Percentiles rank a stretch among this genome's conserved stretches.
Conservation (phyloP, 805 yeast genomes). For the Hanseniaspora clermontiae region DNA sequence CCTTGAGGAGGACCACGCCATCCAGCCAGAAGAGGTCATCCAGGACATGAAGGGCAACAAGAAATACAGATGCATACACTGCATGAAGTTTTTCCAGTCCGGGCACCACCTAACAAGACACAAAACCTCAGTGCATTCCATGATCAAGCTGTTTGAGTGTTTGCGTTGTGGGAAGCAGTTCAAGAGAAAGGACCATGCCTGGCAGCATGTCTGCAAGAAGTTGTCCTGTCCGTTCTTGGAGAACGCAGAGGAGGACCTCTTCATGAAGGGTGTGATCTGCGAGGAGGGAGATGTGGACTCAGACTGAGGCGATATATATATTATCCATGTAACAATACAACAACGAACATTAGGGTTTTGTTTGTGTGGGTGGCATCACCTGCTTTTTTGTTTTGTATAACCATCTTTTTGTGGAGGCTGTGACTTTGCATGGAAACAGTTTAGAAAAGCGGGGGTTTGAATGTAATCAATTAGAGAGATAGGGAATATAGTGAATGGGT, state of each 20-base stretch:
- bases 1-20: constrained; percentile 21
- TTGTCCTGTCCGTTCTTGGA: constrained; percentile 25
- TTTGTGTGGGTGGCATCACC: no score
- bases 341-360: no score
- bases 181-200: constrained; percentile 30
- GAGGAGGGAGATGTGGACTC: constrained; percentile 4
- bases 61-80: constrained; percentile 28
- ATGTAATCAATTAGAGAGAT: no score
- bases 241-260: constrained; percentile 5
- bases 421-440: no score
- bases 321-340: not conserved
- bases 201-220: constrained; percentile 29
- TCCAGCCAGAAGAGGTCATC: constrained; percentile 25
- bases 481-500: no score
- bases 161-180: constrained; percentile 30
- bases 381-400: no score
- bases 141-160: constrained; percentile 30
- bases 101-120: constrained; percentile 31
- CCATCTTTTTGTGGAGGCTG: no score
- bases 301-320: not conserved
- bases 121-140: constrained; percentile 30
- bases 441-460: no score
- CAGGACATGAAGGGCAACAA: constrained; percentile 26
- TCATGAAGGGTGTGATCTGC: constrained; percentile 1
- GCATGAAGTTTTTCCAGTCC: constrained; percentile 28